These are phyloP conservation scores for Stereum hirsutum DNA, from an alignment of 1,284 basidiomycete species.

Conservation along the genomic window DNA sequence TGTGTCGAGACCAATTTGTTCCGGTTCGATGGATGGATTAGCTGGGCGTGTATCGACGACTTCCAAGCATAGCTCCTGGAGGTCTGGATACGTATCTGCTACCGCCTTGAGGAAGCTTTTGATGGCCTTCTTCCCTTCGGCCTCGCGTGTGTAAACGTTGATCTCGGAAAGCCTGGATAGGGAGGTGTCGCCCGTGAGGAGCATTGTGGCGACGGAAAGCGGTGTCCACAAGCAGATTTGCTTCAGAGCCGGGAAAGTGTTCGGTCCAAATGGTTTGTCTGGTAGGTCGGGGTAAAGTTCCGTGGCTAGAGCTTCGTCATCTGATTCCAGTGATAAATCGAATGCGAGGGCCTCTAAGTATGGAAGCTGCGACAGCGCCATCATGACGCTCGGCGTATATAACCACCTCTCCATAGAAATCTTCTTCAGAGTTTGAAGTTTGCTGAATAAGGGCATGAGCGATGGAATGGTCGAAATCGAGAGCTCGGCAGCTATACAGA, in stretches of 20 bases:
- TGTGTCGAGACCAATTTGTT: constrained; percentile 33
- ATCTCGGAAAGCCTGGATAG: constrained; percentile 40
- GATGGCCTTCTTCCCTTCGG: constrained; percentile 31
- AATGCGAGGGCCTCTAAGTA: constrained; percentile 41
- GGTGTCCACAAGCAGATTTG: constrained; percentile 39
- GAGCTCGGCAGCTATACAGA: constrained; percentile 29
- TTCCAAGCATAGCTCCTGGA: constrained; percentile 31
- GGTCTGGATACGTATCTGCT: constrained; percentile 33
- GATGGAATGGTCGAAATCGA: constrained; percentile 5
- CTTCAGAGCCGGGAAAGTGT: constrained; percentile 43
- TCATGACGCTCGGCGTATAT: constrained; percentile 34
- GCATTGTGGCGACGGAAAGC: constrained; percentile 33
- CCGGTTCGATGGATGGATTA: constrained; percentile 8
- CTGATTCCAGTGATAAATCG: too few relatives aligned
- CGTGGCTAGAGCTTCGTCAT: too few relatives aligned
- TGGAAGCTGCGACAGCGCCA: constrained; percentile 33
- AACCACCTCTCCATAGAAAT: constrained; percentile 43
- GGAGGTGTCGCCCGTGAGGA: constrained; percentile 34
- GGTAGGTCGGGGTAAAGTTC: too few relatives aligned
- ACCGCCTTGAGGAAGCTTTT: constrained; percentile 33
- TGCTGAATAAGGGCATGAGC: constrained; percentile 20
- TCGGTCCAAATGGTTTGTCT: too few relatives aligned
- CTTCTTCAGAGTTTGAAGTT: constrained; percentile 35
- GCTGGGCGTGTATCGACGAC: constrained; percentile 14
- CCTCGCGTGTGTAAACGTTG: constrained; percentile 36